Evolutionary conservation across 164 flowering plant genomes (phyloP).

Genomic region (Magnolia changhungtana): DNA sequence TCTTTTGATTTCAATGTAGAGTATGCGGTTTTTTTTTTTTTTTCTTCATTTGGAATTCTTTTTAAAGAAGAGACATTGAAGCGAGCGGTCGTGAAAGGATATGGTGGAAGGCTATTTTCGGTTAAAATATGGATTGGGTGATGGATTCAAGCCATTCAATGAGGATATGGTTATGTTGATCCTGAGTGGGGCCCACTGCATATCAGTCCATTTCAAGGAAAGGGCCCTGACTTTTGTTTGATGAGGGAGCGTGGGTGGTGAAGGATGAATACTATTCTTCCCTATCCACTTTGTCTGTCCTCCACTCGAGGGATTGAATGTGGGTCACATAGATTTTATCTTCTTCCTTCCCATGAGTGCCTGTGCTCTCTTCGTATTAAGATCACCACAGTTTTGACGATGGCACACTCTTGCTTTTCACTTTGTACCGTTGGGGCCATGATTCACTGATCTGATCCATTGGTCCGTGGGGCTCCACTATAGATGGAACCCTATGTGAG

Average conservation of each 20-base stretch:
- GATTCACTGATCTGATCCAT: too few species aligned
- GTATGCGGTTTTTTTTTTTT: too few species aligned
- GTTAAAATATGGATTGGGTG: not conserved
- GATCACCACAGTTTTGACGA: too few species aligned
- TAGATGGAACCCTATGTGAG: too few species aligned
- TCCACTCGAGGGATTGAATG: not conserved
- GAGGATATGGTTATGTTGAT: constrained; percentile 9
- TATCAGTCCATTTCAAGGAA: not conserved
- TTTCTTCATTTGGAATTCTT: not conserved
- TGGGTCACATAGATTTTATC: too few species aligned
- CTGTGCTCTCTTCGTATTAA: too few species aligned
- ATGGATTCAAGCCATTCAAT: constrained; percentile 26
- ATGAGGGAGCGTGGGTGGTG: constrained; percentile 24
- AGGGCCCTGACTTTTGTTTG: not conserved
- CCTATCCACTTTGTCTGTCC: constrained; percentile 22
- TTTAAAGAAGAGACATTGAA: not conserved
- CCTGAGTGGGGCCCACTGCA: not conserved
- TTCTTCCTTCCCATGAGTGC: too few species aligned
- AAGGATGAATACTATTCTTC: constrained; percentile 4
- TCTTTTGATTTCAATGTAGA: too few species aligned
- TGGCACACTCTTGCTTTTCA: too few species aligned
- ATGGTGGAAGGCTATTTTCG: not conserved
- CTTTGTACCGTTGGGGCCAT: too few species aligned
- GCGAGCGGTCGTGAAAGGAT: not conserved
- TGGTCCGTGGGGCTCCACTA: too few species aligned